Percentiles rank a stretch among this genome's conserved stretches.
Evolutionary conservation across 2,329 filamentous ascomycete genomes (phyloP).

Genomic region (Verruconis gallopava): DNA sequence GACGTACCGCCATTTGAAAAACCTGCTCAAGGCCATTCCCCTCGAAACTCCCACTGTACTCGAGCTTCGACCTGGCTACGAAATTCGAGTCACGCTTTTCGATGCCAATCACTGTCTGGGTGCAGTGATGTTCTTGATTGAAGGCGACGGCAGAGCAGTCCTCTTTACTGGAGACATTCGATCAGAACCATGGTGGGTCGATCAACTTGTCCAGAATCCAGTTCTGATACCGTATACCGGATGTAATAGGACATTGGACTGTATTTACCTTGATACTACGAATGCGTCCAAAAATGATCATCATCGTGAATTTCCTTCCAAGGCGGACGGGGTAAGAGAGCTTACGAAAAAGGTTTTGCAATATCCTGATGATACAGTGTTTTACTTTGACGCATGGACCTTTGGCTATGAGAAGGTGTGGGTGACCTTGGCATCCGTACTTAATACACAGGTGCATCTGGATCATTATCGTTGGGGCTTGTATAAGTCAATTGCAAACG

Average conservation of each 20-base stretch:
- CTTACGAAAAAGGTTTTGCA: constrained; percentile 52
- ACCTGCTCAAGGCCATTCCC: constrained; percentile 65
- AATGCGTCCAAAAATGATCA: constrained; percentile 44
- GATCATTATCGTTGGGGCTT: constrained; percentile 67
- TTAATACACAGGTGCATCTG: constrained; percentile 64
- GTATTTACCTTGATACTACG: constrained; percentile 81
- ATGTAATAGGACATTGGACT: constrained; percentile 44
- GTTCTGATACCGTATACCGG: constrained; percentile 58
- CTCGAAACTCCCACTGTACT: constrained; percentile 66
- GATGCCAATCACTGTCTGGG: constrained; percentile 89
- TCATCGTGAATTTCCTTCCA: constrained; percentile 43
- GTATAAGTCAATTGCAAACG: constrained; percentile 46
- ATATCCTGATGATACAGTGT: constrained; percentile 63
- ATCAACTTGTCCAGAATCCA: constrained; percentile 57
- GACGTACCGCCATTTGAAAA: constrained; percentile 64
- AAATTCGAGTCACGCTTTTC: constrained; percentile 70
- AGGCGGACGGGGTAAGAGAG: constrained; percentile 65
- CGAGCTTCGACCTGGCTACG: constrained; percentile 54
- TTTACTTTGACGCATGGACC: constrained; percentile 82
- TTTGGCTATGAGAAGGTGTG: constrained; percentile 91
- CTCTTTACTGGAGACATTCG: constrained; percentile 85
- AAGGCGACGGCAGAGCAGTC: constrained; percentile 62
- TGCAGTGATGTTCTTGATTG: constrained; percentile 84
- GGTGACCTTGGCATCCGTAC: constrained; percentile 60
- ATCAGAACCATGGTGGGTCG: constrained; percentile 77